These are phyloP conservation scores for Nitzschia palea DNA, from an alignment of 108 stramenopile genomes.

Conservation along the genomic window DNA sequence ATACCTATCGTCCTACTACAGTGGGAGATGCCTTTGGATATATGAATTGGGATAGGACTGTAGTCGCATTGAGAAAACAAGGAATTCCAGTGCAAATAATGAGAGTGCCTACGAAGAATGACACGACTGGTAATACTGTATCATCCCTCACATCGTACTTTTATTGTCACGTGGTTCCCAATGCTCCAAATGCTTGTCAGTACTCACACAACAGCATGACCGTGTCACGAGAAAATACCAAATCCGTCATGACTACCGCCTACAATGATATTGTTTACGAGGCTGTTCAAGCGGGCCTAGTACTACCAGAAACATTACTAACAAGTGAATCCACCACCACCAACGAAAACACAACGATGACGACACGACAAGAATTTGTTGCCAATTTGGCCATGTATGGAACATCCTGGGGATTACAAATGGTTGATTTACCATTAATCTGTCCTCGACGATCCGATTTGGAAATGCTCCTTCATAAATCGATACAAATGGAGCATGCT, in stretches of 20 bases:
- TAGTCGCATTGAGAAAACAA: constrained; percentile 2
- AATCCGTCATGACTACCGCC: constrained; percentile 2
- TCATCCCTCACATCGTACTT: background rate
- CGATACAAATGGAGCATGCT: background rate
- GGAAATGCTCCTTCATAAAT: constrained; percentile 3
- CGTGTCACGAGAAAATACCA: background rate
- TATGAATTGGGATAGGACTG: constrained; percentile 4
- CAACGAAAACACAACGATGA: background rate
- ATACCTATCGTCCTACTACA: background rate
- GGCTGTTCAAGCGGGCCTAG: background rate
- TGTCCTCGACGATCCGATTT: constrained; percentile 10
- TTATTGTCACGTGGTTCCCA: constrained; percentile 12
- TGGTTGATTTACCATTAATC: constrained; percentile 11
- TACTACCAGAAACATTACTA: background rate
- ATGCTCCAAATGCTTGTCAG: constrained; percentile 18
- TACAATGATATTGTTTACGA: constrained; percentile 29
- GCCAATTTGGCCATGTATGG: background rate
- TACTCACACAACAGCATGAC: background rate
- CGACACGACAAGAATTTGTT: constrained; percentile 8
- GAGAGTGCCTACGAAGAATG: background rate
- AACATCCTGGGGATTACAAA: background rate
- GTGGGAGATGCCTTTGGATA: background rate
- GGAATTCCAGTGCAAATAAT: constrained; percentile 4
- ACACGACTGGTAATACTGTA: too few relatives aligned
- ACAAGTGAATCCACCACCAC: too few relatives aligned